phyloP scores from a whole-genome alignment of 148 eudicot species.

The Rhododendron ferrugineum region DNA sequence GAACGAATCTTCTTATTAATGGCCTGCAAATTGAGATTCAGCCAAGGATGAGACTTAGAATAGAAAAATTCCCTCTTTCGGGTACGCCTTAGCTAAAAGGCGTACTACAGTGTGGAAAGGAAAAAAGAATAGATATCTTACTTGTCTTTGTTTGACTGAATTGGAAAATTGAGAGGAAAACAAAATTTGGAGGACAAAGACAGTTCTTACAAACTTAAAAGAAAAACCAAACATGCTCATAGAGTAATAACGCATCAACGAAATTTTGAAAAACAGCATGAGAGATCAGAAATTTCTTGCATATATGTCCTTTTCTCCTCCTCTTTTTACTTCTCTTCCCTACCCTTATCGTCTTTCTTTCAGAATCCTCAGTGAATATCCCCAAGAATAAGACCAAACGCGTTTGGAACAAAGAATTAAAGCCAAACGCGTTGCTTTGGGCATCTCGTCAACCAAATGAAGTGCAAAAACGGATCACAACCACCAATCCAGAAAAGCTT shows the following conservation, averaged over 20 bases:
- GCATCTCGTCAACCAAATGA: not conserved
- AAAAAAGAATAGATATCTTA: not conserved
- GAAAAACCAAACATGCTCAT: not conserved
- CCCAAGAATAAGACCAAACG: not conserved
- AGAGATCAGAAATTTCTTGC: not conserved
- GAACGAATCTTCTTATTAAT: slow-evolving; percentile 68
- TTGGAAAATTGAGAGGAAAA: not conserved
- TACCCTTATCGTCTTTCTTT: not conserved
- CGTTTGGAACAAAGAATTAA: not conserved
- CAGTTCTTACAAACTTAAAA: not conserved
- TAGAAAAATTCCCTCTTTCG: not conserved
- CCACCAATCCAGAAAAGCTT: not conserved
- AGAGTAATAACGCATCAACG: not conserved
- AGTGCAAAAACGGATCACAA: not conserved
- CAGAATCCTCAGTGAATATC: not conserved
- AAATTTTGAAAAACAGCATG: not conserved
- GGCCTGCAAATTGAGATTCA: slow-evolving; percentile 36
- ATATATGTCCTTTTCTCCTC: not conserved
- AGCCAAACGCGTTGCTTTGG: not conserved
- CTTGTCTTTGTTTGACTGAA: not conserved
- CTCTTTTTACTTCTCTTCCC: not conserved
- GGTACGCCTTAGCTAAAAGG: not conserved
- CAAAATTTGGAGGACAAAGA: not conserved
- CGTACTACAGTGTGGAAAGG: not conserved
- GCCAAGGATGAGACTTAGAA: not conserved